phyloP scores from a whole-genome alignment of 1,139 yeast genomes.

The Protomyces arabidopsidicola region DNA sequence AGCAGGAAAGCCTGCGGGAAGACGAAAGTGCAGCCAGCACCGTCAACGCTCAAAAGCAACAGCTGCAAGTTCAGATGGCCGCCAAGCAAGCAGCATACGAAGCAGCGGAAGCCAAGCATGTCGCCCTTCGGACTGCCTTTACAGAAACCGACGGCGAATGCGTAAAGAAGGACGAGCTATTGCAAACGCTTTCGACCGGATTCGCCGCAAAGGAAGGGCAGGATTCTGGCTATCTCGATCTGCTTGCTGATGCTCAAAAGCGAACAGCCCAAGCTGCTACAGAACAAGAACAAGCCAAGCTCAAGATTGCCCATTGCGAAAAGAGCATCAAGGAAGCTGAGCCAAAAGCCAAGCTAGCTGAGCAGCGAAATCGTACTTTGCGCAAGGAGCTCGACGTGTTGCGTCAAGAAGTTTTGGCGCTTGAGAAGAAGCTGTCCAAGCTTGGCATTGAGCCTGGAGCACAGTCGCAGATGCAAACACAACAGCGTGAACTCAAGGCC shows the following conservation, averaged over 20 bases:
- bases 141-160: slow-evolving; percentile 49
- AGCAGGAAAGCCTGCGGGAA: slow-evolving; percentile 52
- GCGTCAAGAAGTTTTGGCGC: slow-evolving; percentile 42
- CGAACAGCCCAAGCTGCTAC: slow-evolving; percentile 54
- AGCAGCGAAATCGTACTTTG: slow-evolving; percentile 49
- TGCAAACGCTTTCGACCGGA: slow-evolving; percentile 84
- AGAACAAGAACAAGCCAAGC: slow-evolving; percentile 54
- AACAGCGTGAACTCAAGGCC: slow-evolving; percentile 39
- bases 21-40: slow-evolving; percentile 41
- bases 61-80: slow-evolving; percentile 12
- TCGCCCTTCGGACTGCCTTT: slow-evolving; percentile 46
- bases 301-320: slow-evolving; percentile 56
- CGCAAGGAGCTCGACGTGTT: slow-evolving; percentile 47
- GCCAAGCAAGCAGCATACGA: slow-evolving; percentile 32
- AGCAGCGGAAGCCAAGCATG: slow-evolving; percentile 44
- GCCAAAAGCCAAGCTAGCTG: slow-evolving; percentile 54
- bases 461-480: slow-evolving; percentile 31
- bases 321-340: slow-evolving; percentile 53
- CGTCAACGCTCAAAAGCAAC: slow-evolving; percentile 34
- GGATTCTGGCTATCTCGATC: slow-evolving; percentile 76
- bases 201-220: slow-evolving; percentile 76
- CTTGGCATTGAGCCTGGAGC: slow-evolving; percentile 57
- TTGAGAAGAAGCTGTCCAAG: slow-evolving; percentile 48
- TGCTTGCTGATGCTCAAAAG: slow-evolving; percentile 55
- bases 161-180: slow-evolving; percentile 66